Percentiles rank a stretch among this genome's conserved stretches.
Evolutionary conservation across 2,329 filamentous ascomycete genomes (phyloP).

Genomic region (Neophaeococcomyces mojaviensis): DNA sequence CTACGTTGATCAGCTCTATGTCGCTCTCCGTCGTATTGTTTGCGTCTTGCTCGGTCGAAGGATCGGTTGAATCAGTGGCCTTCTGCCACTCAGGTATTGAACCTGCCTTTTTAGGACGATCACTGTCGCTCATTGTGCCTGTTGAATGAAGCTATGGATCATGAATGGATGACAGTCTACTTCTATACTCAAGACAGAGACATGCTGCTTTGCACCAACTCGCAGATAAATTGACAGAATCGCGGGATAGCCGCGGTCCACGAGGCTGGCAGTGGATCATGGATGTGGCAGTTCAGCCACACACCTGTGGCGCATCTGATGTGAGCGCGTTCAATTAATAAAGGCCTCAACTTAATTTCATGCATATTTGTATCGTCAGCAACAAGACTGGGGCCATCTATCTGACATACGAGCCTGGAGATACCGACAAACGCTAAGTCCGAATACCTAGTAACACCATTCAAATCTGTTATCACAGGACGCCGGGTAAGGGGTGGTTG

Average conservation of each 20-base stretch:
- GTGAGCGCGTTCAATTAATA: too few relatives aligned
- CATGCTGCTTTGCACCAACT: too few relatives aligned
- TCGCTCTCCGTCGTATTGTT: conserved; percentile 8
- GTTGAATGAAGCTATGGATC: too few relatives aligned
- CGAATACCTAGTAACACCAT: not conserved
- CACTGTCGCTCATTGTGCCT: not conserved
- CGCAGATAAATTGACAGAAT: too few relatives aligned
- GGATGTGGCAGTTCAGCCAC: too few relatives aligned
- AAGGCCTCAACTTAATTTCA: too few relatives aligned
- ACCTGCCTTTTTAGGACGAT: not conserved
- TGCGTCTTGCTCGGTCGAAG: conserved; percentile 8
- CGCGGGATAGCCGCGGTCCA: not conserved
- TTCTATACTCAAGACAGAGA: too few relatives aligned
- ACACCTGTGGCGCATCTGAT: too few relatives aligned
- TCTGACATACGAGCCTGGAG: too few relatives aligned
- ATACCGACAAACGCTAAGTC: not conserved
- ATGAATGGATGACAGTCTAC: too few relatives aligned
- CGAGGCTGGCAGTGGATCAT: not conserved
- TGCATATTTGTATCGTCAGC: too few relatives aligned
- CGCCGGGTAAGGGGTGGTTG: not conserved
- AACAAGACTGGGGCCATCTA: too few relatives aligned
- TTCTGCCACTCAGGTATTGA: conserved; percentile 8
- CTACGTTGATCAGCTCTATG: conserved; percentile 53
- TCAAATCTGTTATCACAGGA: not conserved
- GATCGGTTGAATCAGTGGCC: not conserved